phyloP scores from a whole-genome alignment of 2,329 filamentous ascomycete genomes.

The Clonostachys solani region DNA sequence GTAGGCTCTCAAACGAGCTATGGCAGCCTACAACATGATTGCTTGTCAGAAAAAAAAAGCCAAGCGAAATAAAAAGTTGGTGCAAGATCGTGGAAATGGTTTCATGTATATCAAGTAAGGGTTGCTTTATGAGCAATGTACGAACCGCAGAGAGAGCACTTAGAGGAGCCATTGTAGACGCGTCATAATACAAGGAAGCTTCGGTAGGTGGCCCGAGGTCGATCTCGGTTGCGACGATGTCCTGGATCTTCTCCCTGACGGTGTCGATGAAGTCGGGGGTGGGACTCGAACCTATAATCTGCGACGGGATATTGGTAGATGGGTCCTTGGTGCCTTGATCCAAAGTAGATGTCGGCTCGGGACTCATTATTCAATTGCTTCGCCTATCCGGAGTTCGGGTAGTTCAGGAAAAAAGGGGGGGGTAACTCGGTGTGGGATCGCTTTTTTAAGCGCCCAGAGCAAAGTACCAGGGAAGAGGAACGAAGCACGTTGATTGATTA shows the following conservation, averaged over 20 bases:
- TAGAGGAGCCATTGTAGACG: constrained; percentile 51
- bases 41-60: background rate
- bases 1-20: constrained; percentile 58
- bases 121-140: constrained; percentile 9
- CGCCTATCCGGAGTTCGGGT: too few species aligned
- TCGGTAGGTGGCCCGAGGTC: background rate
- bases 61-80: background rate
- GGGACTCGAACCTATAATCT: background rate
- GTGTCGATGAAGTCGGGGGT: constrained; percentile 12
- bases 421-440: too few species aligned
- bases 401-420: too few species aligned
- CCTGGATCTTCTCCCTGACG: background rate
- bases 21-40: constrained; percentile 39
- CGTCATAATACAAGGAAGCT: constrained; percentile 52
- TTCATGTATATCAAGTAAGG: too few species aligned
- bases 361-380: too few species aligned
- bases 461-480: too few species aligned
- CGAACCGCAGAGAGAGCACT: constrained; percentile 50
- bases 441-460: too few species aligned
- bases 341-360: too few species aligned
- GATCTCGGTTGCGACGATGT: background rate
- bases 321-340: too few species aligned
- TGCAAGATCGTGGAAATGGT: too few species aligned
- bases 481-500: too few species aligned
- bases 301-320: too few species aligned